phyloP scores from a whole-genome alignment of 2,329 filamentous ascomycete genomes.

The Aspergillus arachidicola region DNA sequence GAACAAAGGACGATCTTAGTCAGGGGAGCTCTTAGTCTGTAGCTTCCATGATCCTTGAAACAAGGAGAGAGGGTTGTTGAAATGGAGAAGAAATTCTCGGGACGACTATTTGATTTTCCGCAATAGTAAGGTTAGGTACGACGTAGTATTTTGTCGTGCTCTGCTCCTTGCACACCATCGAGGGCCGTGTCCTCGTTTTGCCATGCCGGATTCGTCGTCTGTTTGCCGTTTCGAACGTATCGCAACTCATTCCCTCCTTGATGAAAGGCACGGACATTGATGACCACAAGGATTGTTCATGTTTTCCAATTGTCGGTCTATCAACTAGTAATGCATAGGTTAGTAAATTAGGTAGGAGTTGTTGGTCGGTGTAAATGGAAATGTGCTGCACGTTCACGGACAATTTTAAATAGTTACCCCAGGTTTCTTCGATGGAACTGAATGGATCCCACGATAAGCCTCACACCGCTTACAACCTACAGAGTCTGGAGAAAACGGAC shows the following conservation, averaged over 20 bases:
- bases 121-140: neutral
- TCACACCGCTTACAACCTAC: conserved; percentile 1
- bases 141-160: neutral
- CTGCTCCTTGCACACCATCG: neutral
- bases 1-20: conserved; percentile 12
- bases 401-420: neutral
- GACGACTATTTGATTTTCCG: neutral
- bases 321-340: neutral
- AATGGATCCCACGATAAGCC: neutral
- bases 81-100: neutral
- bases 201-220: neutral
- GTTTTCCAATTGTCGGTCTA: neutral
- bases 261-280: neutral
- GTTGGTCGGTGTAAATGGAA: neutral
- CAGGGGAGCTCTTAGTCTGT: conserved; percentile 5
- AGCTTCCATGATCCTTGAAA: neutral
- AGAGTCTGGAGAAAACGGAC: neutral
- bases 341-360: neutral
- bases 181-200: neutral
- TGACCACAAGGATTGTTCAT: neutral
- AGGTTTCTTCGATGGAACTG: neutral
- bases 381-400: neutral
- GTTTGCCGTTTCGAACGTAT: neutral
- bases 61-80: neutral
- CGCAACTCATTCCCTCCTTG: neutral